A percentile compares a stretch with the other conserved stretches of the same genome.
These are phyloP conservation scores for Geoglossum glabrum DNA, from an alignment of 495 filamentous ascomycete genomes.

Conservation along the genomic window DNA sequence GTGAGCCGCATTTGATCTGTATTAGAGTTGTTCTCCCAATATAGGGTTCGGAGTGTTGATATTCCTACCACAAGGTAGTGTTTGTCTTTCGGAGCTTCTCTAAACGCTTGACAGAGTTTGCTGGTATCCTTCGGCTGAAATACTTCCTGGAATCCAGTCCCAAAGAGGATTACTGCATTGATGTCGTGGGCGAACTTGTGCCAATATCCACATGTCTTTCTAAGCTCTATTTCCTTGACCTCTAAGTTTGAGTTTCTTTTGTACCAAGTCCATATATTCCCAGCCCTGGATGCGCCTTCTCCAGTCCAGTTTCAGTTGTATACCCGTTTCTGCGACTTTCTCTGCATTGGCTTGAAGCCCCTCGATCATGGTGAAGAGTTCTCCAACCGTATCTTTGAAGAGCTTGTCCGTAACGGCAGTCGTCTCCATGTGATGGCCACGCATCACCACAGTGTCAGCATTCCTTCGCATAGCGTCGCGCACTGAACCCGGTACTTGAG, in stretches of 20 bases:
- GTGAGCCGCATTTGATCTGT: neutral
- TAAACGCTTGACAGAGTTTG: neutral
- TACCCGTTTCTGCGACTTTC: neutral
- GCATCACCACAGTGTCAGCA: neutral
- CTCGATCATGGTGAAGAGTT: neutral
- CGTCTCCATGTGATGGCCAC: neutral
- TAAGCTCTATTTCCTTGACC: neutral
- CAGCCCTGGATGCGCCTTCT: neutral
- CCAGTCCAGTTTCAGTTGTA: neutral
- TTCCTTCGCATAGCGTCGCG: neutral
- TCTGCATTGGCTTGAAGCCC: neutral
- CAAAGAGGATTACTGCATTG: neutral
- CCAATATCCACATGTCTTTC: neutral
- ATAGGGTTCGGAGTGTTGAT: neutral
- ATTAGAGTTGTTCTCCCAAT: neutral
- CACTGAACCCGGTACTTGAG: neutral
- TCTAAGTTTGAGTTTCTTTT: neutral
- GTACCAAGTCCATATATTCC: neutral
- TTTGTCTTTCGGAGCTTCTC: neutral
- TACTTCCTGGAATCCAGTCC: neutral
- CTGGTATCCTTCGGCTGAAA: neutral
- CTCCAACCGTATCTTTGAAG: neutral
- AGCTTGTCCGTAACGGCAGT: neutral
- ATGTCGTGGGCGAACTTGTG: neutral
- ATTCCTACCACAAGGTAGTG: neutral